Evolutionary conservation across 306 rosid genomes (phyloP), one percentile per base, ranked within the genome.

Genomic region (Urtica urens): DNA sequence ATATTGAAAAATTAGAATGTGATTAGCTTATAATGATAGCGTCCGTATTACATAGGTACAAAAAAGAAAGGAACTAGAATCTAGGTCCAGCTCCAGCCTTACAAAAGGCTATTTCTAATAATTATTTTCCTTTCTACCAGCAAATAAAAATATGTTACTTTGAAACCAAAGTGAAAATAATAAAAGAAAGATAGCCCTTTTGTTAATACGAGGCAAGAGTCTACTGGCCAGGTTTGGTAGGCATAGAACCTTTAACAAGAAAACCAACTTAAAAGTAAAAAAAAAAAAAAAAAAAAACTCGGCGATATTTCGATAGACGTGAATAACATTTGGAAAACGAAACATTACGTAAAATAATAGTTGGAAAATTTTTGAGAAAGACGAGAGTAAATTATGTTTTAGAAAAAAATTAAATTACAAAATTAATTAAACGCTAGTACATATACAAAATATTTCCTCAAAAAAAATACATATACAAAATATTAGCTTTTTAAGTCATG

Each of bases 161-260:
- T 6, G 8, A 52, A 34, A 31, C 2, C 4, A 33, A 34, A n/a
- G 9, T 9, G 9, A 17, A 18, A 50, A 51, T 27, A 5, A 31
- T 28, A 50, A 13, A 21, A 8, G 20, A 49, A 49, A 14, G 9
- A 22, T 3, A 5, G 15, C 5, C 13, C 23, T 31, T 24, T 53
- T 53, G 58, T 23, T 37, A 10, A 53, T 24, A 19, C 59, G 37
- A 25, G 48, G 48, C 59, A 53, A 53, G 24, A 38, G 17, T 26
- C 47, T 38, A n/a, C n/a, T n/a, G n/a, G n/a, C n/a, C n/a, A n/a
- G n/a, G n/a, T n/a, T n/a, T n/a, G 47, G 37, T 37, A 38, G 26
- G 26, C 47, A 6, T 53, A 10, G 29, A 16, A 12, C 59, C 33
- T 39, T 52, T 52, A 16, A 38, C 46, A 38, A 23, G 15, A 51